Percentiles rank a stretch among this genome's conserved stretches.
phyloP scores from a whole-genome alignment of 345 rosid species.

The Erodium maritimum region DNA sequence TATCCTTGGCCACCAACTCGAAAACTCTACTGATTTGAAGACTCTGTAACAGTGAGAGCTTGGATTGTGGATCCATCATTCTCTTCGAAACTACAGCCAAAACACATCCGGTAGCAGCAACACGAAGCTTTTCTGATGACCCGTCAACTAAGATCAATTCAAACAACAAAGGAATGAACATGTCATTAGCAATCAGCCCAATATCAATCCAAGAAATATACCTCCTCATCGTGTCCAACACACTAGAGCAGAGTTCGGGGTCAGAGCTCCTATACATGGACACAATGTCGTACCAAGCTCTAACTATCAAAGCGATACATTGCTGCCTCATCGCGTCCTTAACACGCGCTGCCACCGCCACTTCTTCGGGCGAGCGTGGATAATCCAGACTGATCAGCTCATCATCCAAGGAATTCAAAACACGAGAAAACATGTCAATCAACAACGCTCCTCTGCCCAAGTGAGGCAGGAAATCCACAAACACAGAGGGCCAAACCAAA shows the following conservation, averaged over 20 bases:
- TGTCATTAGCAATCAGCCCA: constrained; percentile 63
- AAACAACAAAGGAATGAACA: constrained; percentile 61
- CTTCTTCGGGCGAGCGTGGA: constrained; percentile 52
- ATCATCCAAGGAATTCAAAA: constrained; percentile 78
- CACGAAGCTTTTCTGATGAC: constrained; percentile 52
- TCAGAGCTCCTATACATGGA: constrained; percentile 49
- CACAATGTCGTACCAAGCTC: constrained; percentile 76
- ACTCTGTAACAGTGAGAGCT: constrained; percentile 55
- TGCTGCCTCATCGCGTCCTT: constrained; percentile 98
- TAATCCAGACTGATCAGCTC: constrained; percentile 90
- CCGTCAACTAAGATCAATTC: constrained; percentile 60
- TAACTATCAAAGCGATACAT: constrained; percentile 78
- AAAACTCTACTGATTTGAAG: constrained; percentile 61
- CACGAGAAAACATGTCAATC: constrained; percentile 88
- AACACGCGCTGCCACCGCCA: constrained; percentile 52
- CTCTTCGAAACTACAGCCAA: constrained; percentile 78
- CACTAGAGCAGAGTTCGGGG: constrained; percentile 51
- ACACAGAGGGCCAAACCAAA: constrained; percentile 59
- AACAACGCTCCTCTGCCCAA: constrained; percentile 52
- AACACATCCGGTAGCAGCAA: constrained; percentile 78
- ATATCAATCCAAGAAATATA: constrained; percentile 92
- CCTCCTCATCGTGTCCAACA: constrained; percentile 74
- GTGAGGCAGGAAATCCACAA: constrained; percentile 56
- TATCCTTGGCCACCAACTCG: constrained; percentile 45
- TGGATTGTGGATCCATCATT: constrained; percentile 83